Evolutionary conservation across 108 stramenopile genomes (phyloP), one percentile per base, ranked within the genome.

Genomic region (Nitzschia sp.): DNA sequence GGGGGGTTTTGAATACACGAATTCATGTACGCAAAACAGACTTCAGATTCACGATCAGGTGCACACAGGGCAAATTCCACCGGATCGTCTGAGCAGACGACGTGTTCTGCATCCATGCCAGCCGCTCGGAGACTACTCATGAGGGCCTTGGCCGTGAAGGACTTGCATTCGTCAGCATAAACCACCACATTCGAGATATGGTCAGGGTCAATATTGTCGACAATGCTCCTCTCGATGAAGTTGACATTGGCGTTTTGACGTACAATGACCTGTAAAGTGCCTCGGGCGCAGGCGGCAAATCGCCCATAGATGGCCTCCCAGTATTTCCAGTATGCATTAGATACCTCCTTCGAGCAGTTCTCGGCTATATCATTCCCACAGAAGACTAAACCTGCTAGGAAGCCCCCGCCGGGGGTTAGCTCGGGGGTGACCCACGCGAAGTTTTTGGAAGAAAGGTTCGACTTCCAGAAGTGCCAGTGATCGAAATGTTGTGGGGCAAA

Each of bases 321-420:
- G 32, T 48, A 65, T 47, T 47, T 50, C 63, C 63, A 65, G 30
- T 65, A 65, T 23, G 63, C 63, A 1, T 50, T 50, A 0, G 63
- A 65, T 3, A 16, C 22, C 30, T 65, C 47, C 3, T 1, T 50
- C 8, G 63, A 50, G n/a, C 63, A 65, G 0, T 32, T 28, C 9
- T 31, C 47, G 0, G 26, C 4, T 21, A 28, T 22, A 13, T 29
- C 62, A 1, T n/a, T 27, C 3, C 46, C 63, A 47, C 63, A 65
- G 17, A 65, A 50, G 45, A 6, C n/a, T 17, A 65, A 21, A 21
- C 63, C 63, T 2, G 16, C 27, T 0, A 65, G 29, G 6, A 65
- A 30, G 2, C 17, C 29, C 16, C 63, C 63, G n/a, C 63, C 47
- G 29, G 47, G 28, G 27, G 63, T 65, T 15, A 27, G 28, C 25